Percentiles rank a stretch among this genome's conserved stretches.
Conservation (phyloP, 2,329 filamentous ascomycete genomes). For the Penicillium griseofulvum region DNA sequence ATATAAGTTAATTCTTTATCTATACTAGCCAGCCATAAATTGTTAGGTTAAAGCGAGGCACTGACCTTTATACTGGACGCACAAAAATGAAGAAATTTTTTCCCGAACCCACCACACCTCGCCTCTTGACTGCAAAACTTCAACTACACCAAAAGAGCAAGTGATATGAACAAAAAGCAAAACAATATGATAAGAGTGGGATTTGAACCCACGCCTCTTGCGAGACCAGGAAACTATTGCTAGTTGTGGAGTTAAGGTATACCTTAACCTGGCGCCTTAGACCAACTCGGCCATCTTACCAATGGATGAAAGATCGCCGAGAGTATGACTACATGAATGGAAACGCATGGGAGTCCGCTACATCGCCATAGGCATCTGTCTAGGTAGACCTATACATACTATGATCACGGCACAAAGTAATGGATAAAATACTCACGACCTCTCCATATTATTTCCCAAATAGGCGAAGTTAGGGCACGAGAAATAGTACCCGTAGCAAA, state of each 20-base stretch:
- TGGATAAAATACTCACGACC: too few relatives aligned
- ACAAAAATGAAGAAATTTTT: neutral
- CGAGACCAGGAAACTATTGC: constrained; percentile 13
- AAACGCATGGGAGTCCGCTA: neutral
- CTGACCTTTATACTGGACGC: neutral
- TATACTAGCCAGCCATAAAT: neutral
- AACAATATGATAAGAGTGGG: constrained; percentile 8
- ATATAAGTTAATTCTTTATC: neutral
- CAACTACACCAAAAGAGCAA: neutral
- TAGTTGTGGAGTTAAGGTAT: constrained; percentile 22
- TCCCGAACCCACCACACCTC: neutral
- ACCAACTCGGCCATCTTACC: constrained; percentile 36
- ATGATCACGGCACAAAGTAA: too few relatives aligned
- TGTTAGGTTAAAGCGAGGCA: neutral
- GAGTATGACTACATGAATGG: neutral
- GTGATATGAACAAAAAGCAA: neutral
- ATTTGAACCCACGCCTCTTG: constrained; percentile 12
- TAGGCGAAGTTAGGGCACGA: too few relatives aligned
- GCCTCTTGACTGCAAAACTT: neutral
- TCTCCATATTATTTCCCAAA: too few relatives aligned
- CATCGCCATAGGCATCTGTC: too few relatives aligned
- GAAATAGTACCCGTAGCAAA: too few relatives aligned
- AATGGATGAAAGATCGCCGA: neutral
- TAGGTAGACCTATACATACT: too few relatives aligned
- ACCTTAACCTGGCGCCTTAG: constrained; percentile 35